Evolutionary conservation across 441 rosid species (phyloP), one percentile per base, ranked within the genome.

Genomic region (Bocquillonia castaneifolia): DNA sequence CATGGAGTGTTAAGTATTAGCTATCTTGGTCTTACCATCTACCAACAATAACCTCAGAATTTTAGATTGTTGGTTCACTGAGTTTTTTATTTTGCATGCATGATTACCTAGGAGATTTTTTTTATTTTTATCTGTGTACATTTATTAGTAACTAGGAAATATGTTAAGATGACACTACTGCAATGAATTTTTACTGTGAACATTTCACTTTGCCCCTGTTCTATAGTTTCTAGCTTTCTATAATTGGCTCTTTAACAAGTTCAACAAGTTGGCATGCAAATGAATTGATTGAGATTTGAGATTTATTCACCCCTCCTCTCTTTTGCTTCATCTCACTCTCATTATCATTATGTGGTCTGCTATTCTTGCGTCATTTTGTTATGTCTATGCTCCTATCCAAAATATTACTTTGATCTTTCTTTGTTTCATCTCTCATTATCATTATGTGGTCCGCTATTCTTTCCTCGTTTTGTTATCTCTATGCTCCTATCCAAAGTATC

Each of bases 1-100:
- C 55, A 58, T 39, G 20, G 31, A 31, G 8, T 67, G 69, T 22
- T 72, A 39, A 23, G 34, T 68, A n/a, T 17, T 22, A 15, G 45
- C 36, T 36, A 10, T 32, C 26, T 66, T 58, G 31, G 18, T 47
- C 55, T 47, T 8, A 13, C 12, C 47, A 42, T 10, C 17, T 42
- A 42, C 10, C 25, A 6, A 67, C 53, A 26, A 39, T 53, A 36
- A 52, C 44, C 32, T 39, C 15, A 29, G 18, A 50, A 6, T 2
- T 32, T 32, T 6, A 18, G 28, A 8, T 18, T 57, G 9, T 34
- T 64, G 22, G 20, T 25, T 51, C 23, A 28, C 10, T 1, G 26
- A 14, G 7, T 28, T 12, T 5, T 36, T 2, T 36, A 22, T 36
- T 47, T 18, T 36, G 48, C 20, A 52, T 39, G 37, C 29, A 37